Evolutionary conservation across 1,139 yeast genomes (phyloP), one percentile per base, ranked within the genome.

Genomic region (Wickerhamomyces sp.): DNA sequence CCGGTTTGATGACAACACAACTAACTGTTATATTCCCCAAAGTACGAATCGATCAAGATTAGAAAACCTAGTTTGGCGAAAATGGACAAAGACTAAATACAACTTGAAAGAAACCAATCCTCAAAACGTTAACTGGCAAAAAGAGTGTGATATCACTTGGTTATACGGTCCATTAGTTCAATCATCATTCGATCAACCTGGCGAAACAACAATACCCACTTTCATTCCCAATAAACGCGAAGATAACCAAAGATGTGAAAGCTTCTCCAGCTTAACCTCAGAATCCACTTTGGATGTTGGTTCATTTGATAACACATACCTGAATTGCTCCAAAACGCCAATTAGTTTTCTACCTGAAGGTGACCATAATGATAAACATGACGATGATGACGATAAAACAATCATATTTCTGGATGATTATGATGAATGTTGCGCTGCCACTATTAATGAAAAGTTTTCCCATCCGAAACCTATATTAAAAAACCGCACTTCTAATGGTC

Each of bases 51-150:
- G 51, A n/a, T 57, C 80, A 4, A 68, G 94, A 44, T 65, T 84
- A 37, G 92, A 83, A 57, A 84, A 84, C 57, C 87, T 90, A 1
- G 72, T 82, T 36, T 84, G 94, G 94, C 70, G 94, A 61, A 84
- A 89, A 5, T 83, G 92, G 94, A 82, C 85, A 15, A 85, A 84
- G 59, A 69, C 81, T 38, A 70, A 84, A 51, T 70, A 74, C 40
- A 68, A 75, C 44, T 64, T 82, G 47, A 69, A 72, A 48, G 85
- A 88, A 26, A 75, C 83, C 20, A 69, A 79, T 36, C 92, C 94
- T 5, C 85, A 81, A 51, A 69, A 67, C 32, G 81, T 84, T 15
- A 83, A 83, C 57, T 84, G 94, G 94, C 76, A 78, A 35, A 84
- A 84, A 57, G 90, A 82, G 47, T 78, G 78, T 44, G 94, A 84